phyloP scores from a whole-genome alignment of 371 early-diverging fungal genomes.

The Blakeslea trispora region DNA sequence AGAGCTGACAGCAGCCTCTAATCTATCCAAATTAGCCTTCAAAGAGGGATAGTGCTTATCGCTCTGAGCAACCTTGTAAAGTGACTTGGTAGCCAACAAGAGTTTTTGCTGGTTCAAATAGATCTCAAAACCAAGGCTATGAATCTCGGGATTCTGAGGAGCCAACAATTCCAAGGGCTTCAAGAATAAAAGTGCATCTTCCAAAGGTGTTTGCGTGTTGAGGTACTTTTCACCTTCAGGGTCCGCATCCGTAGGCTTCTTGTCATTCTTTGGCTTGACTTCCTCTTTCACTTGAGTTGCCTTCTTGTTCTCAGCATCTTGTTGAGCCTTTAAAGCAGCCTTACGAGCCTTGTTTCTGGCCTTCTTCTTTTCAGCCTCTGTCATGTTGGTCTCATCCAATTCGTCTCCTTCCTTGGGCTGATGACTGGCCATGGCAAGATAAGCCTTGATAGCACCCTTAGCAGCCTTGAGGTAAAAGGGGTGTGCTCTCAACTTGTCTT shows the following conservation, averaged over 20 bases:
- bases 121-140: conserved; percentile 73
- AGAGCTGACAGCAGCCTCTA: conserved; percentile 50
- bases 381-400: conserved; percentile 55
- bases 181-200: conserved; percentile 76
- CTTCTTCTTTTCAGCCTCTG: conserved; percentile 66
- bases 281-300: conserved; percentile 38
- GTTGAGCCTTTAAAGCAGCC: conserved; percentile 50
- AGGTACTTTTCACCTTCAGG: conserved; percentile 69
- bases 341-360: conserved; percentile 59
- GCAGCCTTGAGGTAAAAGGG: conserved; percentile 79
- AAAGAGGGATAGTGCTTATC: conserved; percentile 55
- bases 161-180: conserved; percentile 66
- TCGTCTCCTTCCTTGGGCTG: conserved; percentile 46
- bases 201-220: conserved; percentile 66
- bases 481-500: conserved; percentile 73
- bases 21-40: conserved; percentile 55
- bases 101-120: conserved; percentile 81
- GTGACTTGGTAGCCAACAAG: conserved; percentile 69
- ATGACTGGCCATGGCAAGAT: conserved; percentile 67
- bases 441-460: conserved; percentile 70
- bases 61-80: conserved; percentile 59
- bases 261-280: conserved; percentile 50
- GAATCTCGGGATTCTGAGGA: conserved; percentile 60
- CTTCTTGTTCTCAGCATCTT: conserved; percentile 46
- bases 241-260: conserved; percentile 62